Evolutionary conservation across 2,329 filamentous ascomycete genomes (phyloP), one percentile per base, ranked within the genome.

Genomic region (Colletotrichum sp.): DNA sequence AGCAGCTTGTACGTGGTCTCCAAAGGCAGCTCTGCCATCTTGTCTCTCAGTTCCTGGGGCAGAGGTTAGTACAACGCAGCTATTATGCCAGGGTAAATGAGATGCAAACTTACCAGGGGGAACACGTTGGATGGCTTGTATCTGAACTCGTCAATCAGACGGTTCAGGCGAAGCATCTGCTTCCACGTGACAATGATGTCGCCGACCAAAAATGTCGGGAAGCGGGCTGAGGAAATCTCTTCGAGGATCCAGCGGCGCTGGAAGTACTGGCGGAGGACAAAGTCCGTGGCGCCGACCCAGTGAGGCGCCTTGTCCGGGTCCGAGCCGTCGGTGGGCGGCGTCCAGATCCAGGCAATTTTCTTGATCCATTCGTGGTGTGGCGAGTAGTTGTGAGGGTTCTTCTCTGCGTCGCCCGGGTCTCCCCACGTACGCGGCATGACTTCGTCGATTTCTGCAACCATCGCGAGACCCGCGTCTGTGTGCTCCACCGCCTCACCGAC

Each of bases 231-330:
- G 44, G 83, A 78, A 52, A 85, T 79, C 72, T 85, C 84, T 60
- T 84, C 83, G 4, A 85, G 78, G 59, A 85, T 84, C 84, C 84
- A 85, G 3, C 80, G 81, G 5, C 83, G 82, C 34, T 82, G 81
- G 68, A 85, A 85, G 60, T 83, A 84, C 3, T 80, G 79, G 6
- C 84, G 79, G 34, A 72, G 77, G 44, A 84, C 75, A 52, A 85
- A 84, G 60, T 82, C 81, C 6, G 78, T 72, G 71, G 78, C 77
- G 75, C 79, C 80, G 5, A 79, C 57, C 44, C 78, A 80, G 16
- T 78, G 77, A 13, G 80, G 79, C 63, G 77, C 64, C 15, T 76
- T 74, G 59, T 79, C 77, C 32, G 78, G 78, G 28, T 77, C 69
- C 22, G 72, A 75, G 64, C 79, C 79, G 25, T 81, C 71, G 12